Conservation (phyloP, 306 rosid genomes). For the Corylus americana region DNA sequence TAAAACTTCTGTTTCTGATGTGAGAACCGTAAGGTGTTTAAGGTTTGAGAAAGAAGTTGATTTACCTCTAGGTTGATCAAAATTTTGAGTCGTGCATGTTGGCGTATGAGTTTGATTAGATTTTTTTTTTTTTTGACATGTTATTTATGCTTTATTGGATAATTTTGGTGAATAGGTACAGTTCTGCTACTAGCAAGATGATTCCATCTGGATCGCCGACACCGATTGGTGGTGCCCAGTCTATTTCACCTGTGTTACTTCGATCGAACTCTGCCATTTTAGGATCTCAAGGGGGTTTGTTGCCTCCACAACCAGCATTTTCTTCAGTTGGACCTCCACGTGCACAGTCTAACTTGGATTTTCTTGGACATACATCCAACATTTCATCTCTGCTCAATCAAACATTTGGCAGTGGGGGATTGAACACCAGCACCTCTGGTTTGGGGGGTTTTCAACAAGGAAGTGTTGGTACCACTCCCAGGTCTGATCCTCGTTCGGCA, state of each 20-base stretch:
- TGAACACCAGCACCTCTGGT: conserved; percentile 59
- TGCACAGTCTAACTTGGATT: conserved; percentile 65
- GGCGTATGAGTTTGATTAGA: background rate
- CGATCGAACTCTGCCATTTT: conserved; percentile 76
- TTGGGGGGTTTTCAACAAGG: too few species aligned
- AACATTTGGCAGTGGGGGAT: conserved; percentile 67
- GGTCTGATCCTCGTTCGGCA: too few species aligned
- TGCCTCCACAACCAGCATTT: conserved; percentile 67
- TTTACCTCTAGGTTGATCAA: too few species aligned
- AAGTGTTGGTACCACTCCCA: too few species aligned
- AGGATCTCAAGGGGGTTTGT: conserved; percentile 75
- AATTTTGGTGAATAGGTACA: conserved; percentile 38
- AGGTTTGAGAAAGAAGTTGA: too few species aligned
- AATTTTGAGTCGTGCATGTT: background rate
- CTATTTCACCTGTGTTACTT: conserved; percentile 69
- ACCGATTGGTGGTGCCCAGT: conserved; percentile 78
- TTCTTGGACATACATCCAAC: conserved; percentile 76
- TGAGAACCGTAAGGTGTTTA: background rate
- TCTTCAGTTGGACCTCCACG: conserved; percentile 74
- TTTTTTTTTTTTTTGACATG: background rate
- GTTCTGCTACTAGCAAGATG: conserved; percentile 50
- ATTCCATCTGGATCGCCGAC: conserved; percentile 80
- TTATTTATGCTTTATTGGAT: conserved; percentile 43
- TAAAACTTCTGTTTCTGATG: background rate
- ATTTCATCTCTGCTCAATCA: conserved; percentile 77